phyloP scores from a whole-genome alignment of 2,329 filamentous ascomycete genomes.

The Fonsecaea nubica region DNA sequence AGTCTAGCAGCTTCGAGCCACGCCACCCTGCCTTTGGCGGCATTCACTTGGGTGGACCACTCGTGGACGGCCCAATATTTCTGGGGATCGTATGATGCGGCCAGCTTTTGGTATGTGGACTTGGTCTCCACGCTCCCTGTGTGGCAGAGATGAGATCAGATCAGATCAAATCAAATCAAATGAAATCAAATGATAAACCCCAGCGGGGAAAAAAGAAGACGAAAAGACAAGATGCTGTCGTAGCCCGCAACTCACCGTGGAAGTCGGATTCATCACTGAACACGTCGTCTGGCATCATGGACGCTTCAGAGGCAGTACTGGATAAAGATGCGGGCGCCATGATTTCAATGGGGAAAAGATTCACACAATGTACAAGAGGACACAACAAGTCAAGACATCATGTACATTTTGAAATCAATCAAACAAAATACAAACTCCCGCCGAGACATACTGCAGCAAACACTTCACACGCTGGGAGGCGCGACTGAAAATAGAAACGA shows the following conservation, averaged over 20 bases:
- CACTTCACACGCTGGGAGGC: constrained; percentile 8
- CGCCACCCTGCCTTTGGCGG: constrained; percentile 18
- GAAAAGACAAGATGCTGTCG: too few relatives aligned
- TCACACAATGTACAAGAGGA: constrained; percentile 9
- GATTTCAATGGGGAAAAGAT: background rate
- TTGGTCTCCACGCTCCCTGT: constrained; percentile 64
- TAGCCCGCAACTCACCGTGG: constrained; percentile 45
- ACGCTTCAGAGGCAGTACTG: constrained; percentile 4
- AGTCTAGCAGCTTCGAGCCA: constrained; percentile 15
- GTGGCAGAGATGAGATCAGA: background rate
- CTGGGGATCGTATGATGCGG: constrained; percentile 58
- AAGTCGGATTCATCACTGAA: constrained; percentile 55
- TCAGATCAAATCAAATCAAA: too few relatives aligned
- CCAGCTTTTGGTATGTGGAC: constrained; percentile 57
- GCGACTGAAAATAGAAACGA: constrained; percentile 1
- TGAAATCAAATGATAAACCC: background rate
- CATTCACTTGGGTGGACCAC: constrained; percentile 35
- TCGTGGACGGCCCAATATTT: constrained; percentile 55
- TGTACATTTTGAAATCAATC: background rate
- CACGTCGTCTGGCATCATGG: constrained; percentile 37
- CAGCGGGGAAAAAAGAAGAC: too few relatives aligned
- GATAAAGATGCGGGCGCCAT: constrained; percentile 4
- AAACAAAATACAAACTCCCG: background rate
- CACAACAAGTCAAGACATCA: background rate
- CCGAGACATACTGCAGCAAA: background rate